Conservation (phyloP, 2,329 filamentous ascomycete genomes). For the Ascocoryne sarcoides region DNA sequence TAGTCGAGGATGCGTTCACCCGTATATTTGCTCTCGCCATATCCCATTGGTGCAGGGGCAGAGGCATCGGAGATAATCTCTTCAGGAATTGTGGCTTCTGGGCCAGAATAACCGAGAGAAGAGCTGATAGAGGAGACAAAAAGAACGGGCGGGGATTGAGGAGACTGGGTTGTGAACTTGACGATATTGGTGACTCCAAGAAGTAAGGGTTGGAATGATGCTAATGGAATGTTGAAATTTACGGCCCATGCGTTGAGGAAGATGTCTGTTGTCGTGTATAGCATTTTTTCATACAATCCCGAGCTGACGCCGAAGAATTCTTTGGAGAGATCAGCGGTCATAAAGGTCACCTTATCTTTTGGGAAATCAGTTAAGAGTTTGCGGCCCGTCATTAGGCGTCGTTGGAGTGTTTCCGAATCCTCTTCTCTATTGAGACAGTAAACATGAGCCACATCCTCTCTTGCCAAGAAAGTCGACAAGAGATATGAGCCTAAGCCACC, state of each 20-base stretch:
- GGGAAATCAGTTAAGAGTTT: neutral
- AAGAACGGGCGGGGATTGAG: neutral
- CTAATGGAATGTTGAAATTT: neutral
- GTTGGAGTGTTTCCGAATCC: neutral
- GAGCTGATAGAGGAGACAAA: constrained; percentile 1
- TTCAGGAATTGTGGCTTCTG: constrained; percentile 29
- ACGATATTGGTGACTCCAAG: neutral
- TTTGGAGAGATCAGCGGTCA: neutral
- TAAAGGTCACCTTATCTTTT: neutral
- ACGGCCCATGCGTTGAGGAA: neutral
- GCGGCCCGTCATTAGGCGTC: neutral
- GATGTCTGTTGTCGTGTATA: neutral
- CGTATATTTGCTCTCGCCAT: constrained; percentile 23
- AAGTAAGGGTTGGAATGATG: neutral
- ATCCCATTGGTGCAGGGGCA: constrained; percentile 24
- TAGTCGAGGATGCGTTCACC: constrained; percentile 13
- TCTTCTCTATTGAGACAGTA: neutral
- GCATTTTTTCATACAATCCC: neutral
- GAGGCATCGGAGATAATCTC: constrained; percentile 26
- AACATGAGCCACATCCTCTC: neutral
- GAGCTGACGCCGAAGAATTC: neutral
- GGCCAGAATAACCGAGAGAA: neutral
- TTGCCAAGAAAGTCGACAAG: constrained; percentile 31
- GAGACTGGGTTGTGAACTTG: neutral
- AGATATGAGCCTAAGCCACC: constrained; percentile 42